Base-by-base conservation (phyloP, 2,329 filamentous ascomycete species). In the Neophaeococcomyces aloes region DNA sequence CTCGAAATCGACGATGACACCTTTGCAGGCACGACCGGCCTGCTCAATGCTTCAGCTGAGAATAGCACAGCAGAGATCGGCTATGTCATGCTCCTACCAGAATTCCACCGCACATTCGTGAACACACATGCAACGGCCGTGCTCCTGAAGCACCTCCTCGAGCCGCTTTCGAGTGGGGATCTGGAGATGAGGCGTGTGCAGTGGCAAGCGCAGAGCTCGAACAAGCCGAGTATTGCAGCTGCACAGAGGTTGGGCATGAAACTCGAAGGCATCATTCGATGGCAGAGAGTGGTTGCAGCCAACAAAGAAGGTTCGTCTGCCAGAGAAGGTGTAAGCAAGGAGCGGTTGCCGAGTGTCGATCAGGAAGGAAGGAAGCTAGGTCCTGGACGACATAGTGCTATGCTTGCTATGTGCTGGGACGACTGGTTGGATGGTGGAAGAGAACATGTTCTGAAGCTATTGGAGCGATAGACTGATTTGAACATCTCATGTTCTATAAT, bases 21-120 rank as follows among this genome's bases (percentile, higher is more conserved):
- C 13, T 44, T 47, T 23, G 45, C 45, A 3, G 45, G 45, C 23
- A 37, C 32, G 10, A 45, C 31, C 11, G 40, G 39, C 4, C 18
- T 44, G 7, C n/a, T 47, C 3, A 47, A 45, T 32, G 35, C 35
- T 11, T 21, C 36, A 29, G 14, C 31, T 10, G 39, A 27, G 13
- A 19, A 37, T 4, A 31, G 38, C n/a, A 43, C 27, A 2, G 32
- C 18, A 2, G 45, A 47, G 18, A 38, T 43, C 14, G 45, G 45
- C 10, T 57, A 59, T 34, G 59, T 69, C 29, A 50, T 60, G 19
- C 57, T 59, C 7, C 49, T 65, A 11, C 62, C 62, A 1, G 27
- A 45, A 2, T 64, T 57, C 43, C 61, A 65, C 34, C 52, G 55
- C 23, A 63, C 61, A 4, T 59, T 64, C 42, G 61, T 66, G 27